Evolutionary conservation across 768 basidiomycete genomes (phyloP).

Genomic region (Hortiboletus campestris): DNA sequence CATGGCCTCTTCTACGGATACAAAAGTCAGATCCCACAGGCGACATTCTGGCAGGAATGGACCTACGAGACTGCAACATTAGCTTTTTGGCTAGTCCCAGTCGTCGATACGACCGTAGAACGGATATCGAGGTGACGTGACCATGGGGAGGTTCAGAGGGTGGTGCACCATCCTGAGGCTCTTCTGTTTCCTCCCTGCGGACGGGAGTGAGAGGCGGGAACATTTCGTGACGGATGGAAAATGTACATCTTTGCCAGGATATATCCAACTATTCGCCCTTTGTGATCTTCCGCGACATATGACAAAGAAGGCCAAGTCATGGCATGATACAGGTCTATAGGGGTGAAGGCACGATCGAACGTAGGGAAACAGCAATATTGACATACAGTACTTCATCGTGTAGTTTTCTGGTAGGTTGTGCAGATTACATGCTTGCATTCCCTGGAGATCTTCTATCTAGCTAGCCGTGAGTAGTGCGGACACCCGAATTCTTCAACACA

Average conservation of each 20-base stretch:
- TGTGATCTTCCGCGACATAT: slow-evolving; percentile 87
- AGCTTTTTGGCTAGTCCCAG: slow-evolving; percentile 91
- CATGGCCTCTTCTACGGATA: slow-evolving; percentile 82
- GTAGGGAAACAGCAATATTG: not conserved
- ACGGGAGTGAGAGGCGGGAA: slow-evolving; percentile 26
- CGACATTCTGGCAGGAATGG: not conserved
- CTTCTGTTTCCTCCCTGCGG: slow-evolving; percentile 54
- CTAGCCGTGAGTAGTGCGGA: slow-evolving; percentile 15
- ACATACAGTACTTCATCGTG: slow-evolving; percentile 73
- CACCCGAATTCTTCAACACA: not conserved
- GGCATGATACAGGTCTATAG: slow-evolving; percentile 80
- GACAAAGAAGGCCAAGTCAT: slow-evolving; percentile 93
- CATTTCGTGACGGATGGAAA: not conserved
- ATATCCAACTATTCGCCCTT: slow-evolving; percentile 90
- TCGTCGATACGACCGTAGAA: slow-evolving; percentile 85
- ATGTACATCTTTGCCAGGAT: slow-evolving; percentile 93
- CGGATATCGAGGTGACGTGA: slow-evolving; percentile 96
- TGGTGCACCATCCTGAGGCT: slow-evolving; percentile 44
- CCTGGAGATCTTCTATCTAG: slow-evolving; percentile 83
- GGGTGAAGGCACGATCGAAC: not conserved
- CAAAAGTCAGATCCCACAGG: not conserved
- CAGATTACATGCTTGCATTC: slow-evolving; percentile 93
- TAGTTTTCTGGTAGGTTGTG: slow-evolving; percentile 94
- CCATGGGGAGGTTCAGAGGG: slow-evolving; percentile 68
- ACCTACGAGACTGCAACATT: slow-evolving; percentile 89